These are phyloP conservation scores for Penicillium atrosanguineum DNA, from an alignment of 495 filamentous ascomycete genomes.

Conservation along the genomic window DNA sequence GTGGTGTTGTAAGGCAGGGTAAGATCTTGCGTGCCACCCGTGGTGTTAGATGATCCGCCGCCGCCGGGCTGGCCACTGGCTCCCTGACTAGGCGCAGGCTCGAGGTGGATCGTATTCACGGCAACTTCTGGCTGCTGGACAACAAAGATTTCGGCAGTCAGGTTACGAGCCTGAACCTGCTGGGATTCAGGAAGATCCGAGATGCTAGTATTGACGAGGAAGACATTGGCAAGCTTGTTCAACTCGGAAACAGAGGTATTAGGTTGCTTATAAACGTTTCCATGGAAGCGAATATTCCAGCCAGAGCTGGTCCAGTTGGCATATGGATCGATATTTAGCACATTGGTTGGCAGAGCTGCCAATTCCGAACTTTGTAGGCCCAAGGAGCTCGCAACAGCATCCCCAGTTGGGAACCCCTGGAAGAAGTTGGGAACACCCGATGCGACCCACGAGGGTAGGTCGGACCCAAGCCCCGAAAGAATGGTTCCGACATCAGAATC, in stretches of 20 bases:
- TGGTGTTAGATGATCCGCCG: conserved; percentile 49
- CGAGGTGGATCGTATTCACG: conserved; percentile 59
- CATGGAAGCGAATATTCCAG: conserved; percentile 75
- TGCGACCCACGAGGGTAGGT: conserved; percentile 58
- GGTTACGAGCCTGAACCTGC: conserved; percentile 64
- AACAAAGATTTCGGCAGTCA: conserved; percentile 69
- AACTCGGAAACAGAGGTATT: conserved; percentile 59
- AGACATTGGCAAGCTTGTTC: conserved; percentile 65
- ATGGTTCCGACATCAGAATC: conserved; percentile 41
- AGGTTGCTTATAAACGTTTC: conserved; percentile 76
- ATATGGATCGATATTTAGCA: conserved; percentile 73
- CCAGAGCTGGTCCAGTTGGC: conserved; percentile 74
- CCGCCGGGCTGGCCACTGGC: conserved; percentile 50
- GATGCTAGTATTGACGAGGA: conserved; percentile 63
- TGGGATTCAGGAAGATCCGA: conserved; percentile 56
- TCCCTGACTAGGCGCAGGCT: conserved; percentile 49
- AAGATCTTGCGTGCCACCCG: conserved; percentile 55
- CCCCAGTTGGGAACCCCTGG: conserved; percentile 62
- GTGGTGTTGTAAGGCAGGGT: conserved; percentile 58
- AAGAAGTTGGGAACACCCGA: conserved; percentile 66
- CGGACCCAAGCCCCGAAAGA: conserved; percentile 41
- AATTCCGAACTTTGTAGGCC: conserved; percentile 57
- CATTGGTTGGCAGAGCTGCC: conserved; percentile 61
- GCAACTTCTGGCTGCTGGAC: conserved; percentile 64
- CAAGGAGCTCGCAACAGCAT: conserved; percentile 55